phyloP scores from a whole-genome alignment of 2,329 filamentous ascomycete species.

The Pseudocercospora crystallina region DNA sequence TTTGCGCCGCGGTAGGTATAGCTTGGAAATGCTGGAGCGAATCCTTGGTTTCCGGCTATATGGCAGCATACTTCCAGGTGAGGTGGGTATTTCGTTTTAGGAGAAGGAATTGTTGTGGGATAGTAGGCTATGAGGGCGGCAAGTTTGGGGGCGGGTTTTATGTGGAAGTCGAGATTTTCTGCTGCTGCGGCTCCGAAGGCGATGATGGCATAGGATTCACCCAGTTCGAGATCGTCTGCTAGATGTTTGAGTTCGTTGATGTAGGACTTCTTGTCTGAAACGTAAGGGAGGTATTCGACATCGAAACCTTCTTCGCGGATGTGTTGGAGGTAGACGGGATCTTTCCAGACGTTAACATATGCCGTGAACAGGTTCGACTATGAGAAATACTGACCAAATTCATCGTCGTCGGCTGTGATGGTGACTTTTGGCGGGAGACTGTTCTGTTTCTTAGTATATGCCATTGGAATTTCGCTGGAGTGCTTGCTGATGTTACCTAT shows the following conservation, averaged over 20 bases:
- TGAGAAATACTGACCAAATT: too few relatives aligned
- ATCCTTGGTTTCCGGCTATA: conserved; percentile 39
- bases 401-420: conserved; percentile 40
- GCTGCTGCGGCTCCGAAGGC: conserved; percentile 45
- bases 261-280: conserved; percentile 33
- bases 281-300: conserved; percentile 38
- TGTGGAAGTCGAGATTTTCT: conserved; percentile 40
- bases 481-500: conserved; percentile 17
- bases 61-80: conserved; percentile 42
- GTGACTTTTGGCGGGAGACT: conserved; percentile 35
- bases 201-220: conserved; percentile 33
- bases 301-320: conserved; percentile 47
- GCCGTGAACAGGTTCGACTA: too few relatives aligned
- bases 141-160: conserved; percentile 43
- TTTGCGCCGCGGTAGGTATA: conserved; percentile 41
- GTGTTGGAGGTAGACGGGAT: conserved; percentile 36
- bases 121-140: conserved; percentile 46
- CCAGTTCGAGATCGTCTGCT: conserved; percentile 39
- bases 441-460: background rate
- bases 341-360: too few relatives aligned
- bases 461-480: background rate
- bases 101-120: conserved; percentile 38
- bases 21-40: conserved; percentile 39
- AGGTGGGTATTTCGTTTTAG: conserved; percentile 40
- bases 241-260: conserved; percentile 36